Base-by-base conservation (phyloP, 495 filamentous ascomycete genomes). In the Neurospora sp. region DNA sequence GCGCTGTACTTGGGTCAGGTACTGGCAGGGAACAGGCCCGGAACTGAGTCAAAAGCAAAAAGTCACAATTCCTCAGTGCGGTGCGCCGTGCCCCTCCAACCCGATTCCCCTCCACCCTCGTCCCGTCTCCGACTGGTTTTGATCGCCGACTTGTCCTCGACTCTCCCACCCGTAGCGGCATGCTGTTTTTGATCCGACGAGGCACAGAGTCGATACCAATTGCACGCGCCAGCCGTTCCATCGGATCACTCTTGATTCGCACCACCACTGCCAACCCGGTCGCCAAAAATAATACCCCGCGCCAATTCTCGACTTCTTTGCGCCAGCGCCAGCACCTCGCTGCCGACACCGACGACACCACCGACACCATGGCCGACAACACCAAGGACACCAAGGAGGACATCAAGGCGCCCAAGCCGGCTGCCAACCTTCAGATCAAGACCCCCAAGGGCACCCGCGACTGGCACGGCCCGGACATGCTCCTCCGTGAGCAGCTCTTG, bases 401-500 rank as follows among this genome's bases (percentile, higher is more conserved):
- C 16, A 59, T 53, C 37, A 65, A 72, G 71, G 20, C 74, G 53
- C 53, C 53, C 27, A 65, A 65, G 53, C 53, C 53, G 27, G 53
- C 53, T 65, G 22, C 53, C 53, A 65, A 35, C 53, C 27, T 65
- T 12, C 75, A 79, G 69, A 76, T 82, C 14, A 74, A 84, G 74
- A 78, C 83, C 12, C 75, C 80, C 31, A 78, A 83, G 44, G 77
- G 77, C 31, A 78, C 73, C 12, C 72, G 75, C 35, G 75, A 78
- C 39, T 78, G 77, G 77, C 69, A 75, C 16, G 78, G 78, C 31
- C 46, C 69, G 41, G 73, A 77, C 39, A 37, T 74, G 39, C 39
- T 74, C 59, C 70, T 77, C 2, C 75, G 77, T 42, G 73, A 78
- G 14, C 41, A 75, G n/a, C 73, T 77, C 72, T 75, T 78, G 72